phyloP scores from a whole-genome alignment of 208 protist species.

The Crithidia sp. region DNA sequence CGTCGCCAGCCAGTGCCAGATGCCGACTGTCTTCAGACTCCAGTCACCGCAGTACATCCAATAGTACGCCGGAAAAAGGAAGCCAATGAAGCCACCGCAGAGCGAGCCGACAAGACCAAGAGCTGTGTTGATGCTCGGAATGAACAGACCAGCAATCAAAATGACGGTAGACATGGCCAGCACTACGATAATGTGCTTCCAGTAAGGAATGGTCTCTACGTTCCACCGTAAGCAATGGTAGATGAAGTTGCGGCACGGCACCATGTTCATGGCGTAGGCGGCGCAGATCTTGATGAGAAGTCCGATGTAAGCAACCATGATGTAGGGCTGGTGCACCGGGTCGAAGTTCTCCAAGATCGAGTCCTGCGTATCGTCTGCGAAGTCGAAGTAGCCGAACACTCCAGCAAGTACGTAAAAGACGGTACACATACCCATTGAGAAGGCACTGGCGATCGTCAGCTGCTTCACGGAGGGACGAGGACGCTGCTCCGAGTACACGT shows the following conservation, averaged over 20 bases:
- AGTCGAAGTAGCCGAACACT: constrained; percentile 80
- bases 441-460: not conserved
- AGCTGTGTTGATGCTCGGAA: constrained; percentile 72
- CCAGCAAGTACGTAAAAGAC: not conserved
- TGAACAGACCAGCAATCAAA: constrained; percentile 62
- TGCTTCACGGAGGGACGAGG: constrained; percentile 33
- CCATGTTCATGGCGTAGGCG: constrained; percentile 65
- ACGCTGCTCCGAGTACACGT: constrained; percentile 62
- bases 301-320: constrained; percentile 75
- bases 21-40: constrained; percentile 53
- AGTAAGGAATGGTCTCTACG: constrained; percentile 66
- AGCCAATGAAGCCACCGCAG: constrained; percentile 70
- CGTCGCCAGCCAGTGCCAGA: constrained; percentile 46
- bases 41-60: constrained; percentile 77
- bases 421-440: not conserved
- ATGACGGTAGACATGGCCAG: constrained; percentile 33
- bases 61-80: constrained; percentile 75
- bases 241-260: constrained; percentile 60
- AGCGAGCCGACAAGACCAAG: constrained; percentile 71
- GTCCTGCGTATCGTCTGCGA: constrained; percentile 52
- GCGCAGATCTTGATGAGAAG: constrained; percentile 75
- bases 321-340: constrained; percentile 59
- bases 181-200: constrained; percentile 57
- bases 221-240: constrained; percentile 64
- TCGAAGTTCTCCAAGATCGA: constrained; percentile 71